Base-by-base conservation (phyloP, 495 filamentous ascomycete species). In the Acidomyces sp. region DNA sequence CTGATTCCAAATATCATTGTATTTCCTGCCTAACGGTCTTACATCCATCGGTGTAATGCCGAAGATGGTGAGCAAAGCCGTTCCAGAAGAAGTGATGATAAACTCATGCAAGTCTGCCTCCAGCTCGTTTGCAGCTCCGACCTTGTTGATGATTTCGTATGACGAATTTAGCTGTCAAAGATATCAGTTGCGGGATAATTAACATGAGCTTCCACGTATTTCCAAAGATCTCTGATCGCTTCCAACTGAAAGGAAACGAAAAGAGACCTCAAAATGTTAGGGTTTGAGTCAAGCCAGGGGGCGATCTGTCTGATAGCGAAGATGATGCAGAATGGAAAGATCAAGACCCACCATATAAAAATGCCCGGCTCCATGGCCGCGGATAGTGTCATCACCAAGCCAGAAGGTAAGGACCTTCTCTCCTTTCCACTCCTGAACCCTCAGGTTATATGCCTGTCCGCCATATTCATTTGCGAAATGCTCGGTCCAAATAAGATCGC, bases 331-430 rank as follows among this genome's bases (percentile, higher is more conserved):
- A 15, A 31, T 24, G 13, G 3, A 31, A 28, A 41, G 12, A 12
- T 31, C 25, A 28, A 13, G 7, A 28, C 26, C 13, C 26, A 28
- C 26, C 26, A 28, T 28, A 28, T 28, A 28, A 13, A 7, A 28
- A 7, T 28, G 26, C 26, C 26, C 26, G 13, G 26, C 38, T 31
- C 10, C 12, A 31, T 10, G 18, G 17, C 27, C 17, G 12, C 25
- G 38, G n/a, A 41, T 32, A 15, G 12, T 23, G 15, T 17, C 27
- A 15, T 28, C 25, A 31, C 38, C 38, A 19, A 15, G 25, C 38
- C 38, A 41, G 27, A 31, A 32, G 11, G 38, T 41, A 12, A 41
- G 38, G 22, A 24, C 30, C 10, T 30, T 12, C n/a, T 41, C 23
- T 3, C 38, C 38, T 13, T 28, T 7, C 7, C 13, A 28, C 26